phyloP scores from a whole-genome alignment of 768 basidiomycete genomes.

The Fistulinella prunicolor region DNA sequence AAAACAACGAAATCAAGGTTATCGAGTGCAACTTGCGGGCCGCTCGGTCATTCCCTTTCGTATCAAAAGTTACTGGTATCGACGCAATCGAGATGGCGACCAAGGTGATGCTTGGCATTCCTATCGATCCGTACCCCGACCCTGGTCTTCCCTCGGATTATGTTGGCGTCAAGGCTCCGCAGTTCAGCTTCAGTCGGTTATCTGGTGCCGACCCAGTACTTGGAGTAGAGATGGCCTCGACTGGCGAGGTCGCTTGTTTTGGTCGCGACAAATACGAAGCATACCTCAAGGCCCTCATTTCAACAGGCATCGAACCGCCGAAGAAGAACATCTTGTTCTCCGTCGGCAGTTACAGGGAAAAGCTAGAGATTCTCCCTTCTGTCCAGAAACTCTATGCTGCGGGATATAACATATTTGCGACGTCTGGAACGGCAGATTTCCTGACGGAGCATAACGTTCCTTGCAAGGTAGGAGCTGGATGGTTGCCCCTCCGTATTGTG shows the following conservation, averaged over 20 bases:
- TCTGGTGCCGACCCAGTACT: constrained; percentile 97
- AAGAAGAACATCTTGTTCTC: constrained; percentile 98
- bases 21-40: constrained; percentile 99
- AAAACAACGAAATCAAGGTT: constrained; percentile 99
- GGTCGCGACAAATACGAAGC: constrained; percentile 98
- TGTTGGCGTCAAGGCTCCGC: constrained; percentile 99
- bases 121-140: constrained; percentile 89
- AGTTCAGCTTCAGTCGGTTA: constrained; percentile 96
- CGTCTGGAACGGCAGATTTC: constrained; percentile 96
- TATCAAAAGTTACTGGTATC: constrained; percentile 96
- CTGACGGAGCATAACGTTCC: constrained; percentile 94
- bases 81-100: constrained; percentile 99
- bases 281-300: constrained; percentile 94
- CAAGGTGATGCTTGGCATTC: constrained; percentile 93
- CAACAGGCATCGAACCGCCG: constrained; percentile 90
- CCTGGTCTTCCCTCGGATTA: constrained; percentile 85
- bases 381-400: constrained; percentile 92
- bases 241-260: constrained; percentile 98
- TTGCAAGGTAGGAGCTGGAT: constrained; percentile 66
- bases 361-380: constrained; percentile 91
- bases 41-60: constrained; percentile 97
- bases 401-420: constrained; percentile 96
- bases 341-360: constrained; percentile 95
- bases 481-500: not conserved
- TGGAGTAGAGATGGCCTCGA: constrained; percentile 99